Conservation (phyloP, 768 basidiomycete species). For the Rhodotorula graminis region DNA sequence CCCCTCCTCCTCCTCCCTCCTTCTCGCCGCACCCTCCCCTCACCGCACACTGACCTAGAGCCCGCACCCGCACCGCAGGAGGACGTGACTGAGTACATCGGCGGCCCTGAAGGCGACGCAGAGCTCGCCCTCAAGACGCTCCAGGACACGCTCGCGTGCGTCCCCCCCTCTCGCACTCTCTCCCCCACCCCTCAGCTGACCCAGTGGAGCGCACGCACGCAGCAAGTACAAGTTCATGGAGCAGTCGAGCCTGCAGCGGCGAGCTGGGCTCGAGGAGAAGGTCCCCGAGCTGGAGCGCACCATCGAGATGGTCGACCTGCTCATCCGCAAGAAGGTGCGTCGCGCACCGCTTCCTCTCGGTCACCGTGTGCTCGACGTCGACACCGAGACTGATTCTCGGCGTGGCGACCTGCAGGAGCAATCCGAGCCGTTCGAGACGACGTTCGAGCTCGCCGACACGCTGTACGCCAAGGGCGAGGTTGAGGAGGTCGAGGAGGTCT, state of each 20-base stretch:
- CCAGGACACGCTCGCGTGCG: conserved; percentile 91
- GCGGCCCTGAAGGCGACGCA: conserved; percentile 68
- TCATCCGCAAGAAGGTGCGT: conserved; percentile 52
- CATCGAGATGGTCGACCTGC: conserved; percentile 75
- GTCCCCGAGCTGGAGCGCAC: conserved; percentile 95
- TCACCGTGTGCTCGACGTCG: no score
- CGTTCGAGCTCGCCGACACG: conserved; percentile 94
- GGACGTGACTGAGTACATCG: conserved; percentile 80
- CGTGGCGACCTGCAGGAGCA: conserved; percentile 47
- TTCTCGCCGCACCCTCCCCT: background rate
- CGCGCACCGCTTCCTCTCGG: background rate
- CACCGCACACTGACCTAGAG: background rate
- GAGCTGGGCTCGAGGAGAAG: conserved; percentile 78
- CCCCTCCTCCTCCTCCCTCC: conserved; percentile 36
- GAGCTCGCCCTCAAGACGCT: conserved; percentile 73
- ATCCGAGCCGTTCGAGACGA: conserved; percentile 60
- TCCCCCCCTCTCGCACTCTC: conserved; percentile 16
- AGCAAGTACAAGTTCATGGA: conserved; percentile 99
- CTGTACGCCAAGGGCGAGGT: conserved; percentile 86
- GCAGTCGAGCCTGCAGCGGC: conserved; percentile 68
- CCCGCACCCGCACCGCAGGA: conserved; percentile 53
- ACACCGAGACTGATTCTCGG: background rate
- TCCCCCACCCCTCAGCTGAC: background rate
- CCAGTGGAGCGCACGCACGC: conserved; percentile 20
- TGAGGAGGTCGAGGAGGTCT: conserved; percentile 80